A percentile compares a stretch with the other conserved stretches of the same genome.
Evolutionary conservation across 73 alveolate species (phyloP).

Genomic region (Paramecium sonneborni): DNA sequence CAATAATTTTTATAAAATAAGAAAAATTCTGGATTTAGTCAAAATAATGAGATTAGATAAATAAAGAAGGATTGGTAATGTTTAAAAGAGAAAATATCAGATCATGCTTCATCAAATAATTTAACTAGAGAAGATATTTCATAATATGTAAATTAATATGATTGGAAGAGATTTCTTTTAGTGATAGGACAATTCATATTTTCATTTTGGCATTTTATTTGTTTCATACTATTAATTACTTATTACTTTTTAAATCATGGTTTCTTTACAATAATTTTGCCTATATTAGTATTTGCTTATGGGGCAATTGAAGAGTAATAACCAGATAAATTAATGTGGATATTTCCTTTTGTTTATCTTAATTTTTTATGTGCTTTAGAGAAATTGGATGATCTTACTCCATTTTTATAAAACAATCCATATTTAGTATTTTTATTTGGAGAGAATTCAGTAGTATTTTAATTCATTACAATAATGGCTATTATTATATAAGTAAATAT

Average conservation of each 20-base stretch:
- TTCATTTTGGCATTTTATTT: slow-evolving; percentile 32
- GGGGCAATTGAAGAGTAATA: slow-evolving; percentile 35
- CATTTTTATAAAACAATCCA: neutral
- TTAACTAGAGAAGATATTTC: neutral
- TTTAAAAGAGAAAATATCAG: slow-evolving; percentile 23
- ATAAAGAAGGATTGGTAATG: slow-evolving; percentile 7
- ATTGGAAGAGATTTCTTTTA: slow-evolving; percentile 6
- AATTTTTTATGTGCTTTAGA: neutral
- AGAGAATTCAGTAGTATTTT: neutral
- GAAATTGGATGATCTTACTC: neutral
- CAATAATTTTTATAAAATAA: neutral
- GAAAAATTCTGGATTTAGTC: neutral
- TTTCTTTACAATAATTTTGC: neutral
- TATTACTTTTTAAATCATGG: slow-evolving; percentile 53
- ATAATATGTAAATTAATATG: neutral
- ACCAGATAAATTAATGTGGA: slow-evolving; percentile 28
- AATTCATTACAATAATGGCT: neutral
- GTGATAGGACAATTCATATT: neutral
- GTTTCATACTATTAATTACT: neutral
- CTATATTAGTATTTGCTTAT: slow-evolving; percentile 36
- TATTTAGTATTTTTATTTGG: slow-evolving; percentile 19
- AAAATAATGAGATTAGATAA: neutral
- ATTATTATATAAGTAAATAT: slow-evolving; percentile 18
- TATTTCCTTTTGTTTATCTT: neutral
- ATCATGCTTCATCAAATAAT: neutral